Evolutionary conservation across 192 early-diverging fungal species (phyloP), one percentile per base, ranked within the genome.

Genomic region (Anaeromyces robustus): DNA sequence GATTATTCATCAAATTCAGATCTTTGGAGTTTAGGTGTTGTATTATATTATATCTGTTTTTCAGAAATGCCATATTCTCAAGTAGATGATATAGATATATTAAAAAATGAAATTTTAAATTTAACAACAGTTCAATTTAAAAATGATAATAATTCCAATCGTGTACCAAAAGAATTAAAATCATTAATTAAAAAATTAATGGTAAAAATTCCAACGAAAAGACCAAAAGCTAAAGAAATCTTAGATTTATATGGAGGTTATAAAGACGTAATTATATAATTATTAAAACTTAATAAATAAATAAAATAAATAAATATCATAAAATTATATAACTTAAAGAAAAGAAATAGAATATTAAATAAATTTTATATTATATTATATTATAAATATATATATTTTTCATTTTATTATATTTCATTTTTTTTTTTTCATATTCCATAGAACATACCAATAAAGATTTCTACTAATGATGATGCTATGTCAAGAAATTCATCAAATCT

Each of bases 21-120:
- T 81, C 91, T 99, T 91, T 99, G 96, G 95, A 95, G 94, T 0
- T 86, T 99, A 77, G 97, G 97, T 0, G 95, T 99, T 86, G 89
- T 99, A 2, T 88, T 98, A 7, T 96, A 96, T 82, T 97, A 94
- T 79, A 86, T 97, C 78, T 97, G 96, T 84, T 98, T 94, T 80
- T 92, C 93, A 13, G 81, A 82, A 12, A 85, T 99, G 37, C 97
- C 97, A 1, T 99, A 93, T 81, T 78, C 85, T 29, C 92, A 95
- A 77, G 89, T 94, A 39, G 94, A 98, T 34, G 95, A 99, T 81
- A 93, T 99, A 29, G 97, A 99, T 84, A 79, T 90, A 34, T 84
- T 99, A 32, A 88, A 89, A 34, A 83, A 86, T 30, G 96, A 97
- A 83, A 96, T 99, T 77, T 81, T 96, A 41, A 84, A 80, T 22